Conservation (phyloP, 139 green algal species). For the Bryopsis sp. region DNA sequence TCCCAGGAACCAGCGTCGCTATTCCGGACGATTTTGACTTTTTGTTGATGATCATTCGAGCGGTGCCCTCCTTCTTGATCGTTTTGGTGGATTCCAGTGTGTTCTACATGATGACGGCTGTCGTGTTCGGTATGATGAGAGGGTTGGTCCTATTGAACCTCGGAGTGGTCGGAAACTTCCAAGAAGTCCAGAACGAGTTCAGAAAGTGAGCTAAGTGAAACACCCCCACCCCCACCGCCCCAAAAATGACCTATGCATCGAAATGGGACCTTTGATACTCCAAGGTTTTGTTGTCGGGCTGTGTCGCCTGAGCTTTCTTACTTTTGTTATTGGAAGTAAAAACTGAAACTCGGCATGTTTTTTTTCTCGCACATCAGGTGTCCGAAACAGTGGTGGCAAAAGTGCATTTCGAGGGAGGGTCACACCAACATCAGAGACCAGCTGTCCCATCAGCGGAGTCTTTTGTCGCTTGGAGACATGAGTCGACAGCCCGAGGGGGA, state of each 20-base stretch:
- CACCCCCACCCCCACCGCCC: background rate
- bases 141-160: slow-evolving; percentile 20
- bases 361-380: background rate
- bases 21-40: slow-evolving; percentile 20
- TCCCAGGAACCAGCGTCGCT: background rate
- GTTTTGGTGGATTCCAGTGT: slow-evolving; percentile 20
- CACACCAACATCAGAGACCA: slow-evolving; percentile 11
- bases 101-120: slow-evolving; percentile 22
- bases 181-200: slow-evolving; percentile 22
- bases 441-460: background rate
- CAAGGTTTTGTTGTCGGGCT: too few species aligned
- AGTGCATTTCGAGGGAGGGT: slow-evolving; percentile 11
- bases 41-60: slow-evolving; percentile 17
- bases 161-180: slow-evolving; percentile 21
- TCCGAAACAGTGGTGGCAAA: slow-evolving; percentile 18
- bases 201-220: background rate
- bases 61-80: slow-evolving; percentile 21
- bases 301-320: too few species aligned
- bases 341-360: too few species aligned
- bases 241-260: background rate
- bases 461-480: slow-evolving; percentile 1
- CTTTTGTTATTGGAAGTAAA: too few species aligned
- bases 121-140: slow-evolving; percentile 20
- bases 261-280: too few species aligned
- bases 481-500: background rate